phyloP scores from a whole-genome alignment of 2,329 filamentous ascomycete genomes.

The Sarocladium kiliense region DNA sequence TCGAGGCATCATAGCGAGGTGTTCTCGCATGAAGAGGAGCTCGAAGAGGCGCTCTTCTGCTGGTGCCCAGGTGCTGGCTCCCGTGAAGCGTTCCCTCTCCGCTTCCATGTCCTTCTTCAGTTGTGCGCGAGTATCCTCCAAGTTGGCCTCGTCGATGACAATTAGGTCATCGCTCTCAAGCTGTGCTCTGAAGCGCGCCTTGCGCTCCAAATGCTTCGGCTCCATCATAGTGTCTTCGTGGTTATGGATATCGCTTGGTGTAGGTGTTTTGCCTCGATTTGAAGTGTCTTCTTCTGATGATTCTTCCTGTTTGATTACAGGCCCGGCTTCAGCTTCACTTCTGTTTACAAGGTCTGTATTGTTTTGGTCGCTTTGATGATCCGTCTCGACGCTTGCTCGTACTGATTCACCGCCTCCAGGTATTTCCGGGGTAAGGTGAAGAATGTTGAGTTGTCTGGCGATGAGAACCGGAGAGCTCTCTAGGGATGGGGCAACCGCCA shows the following conservation, averaged over 20 bases:
- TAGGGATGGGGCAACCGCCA: not conserved
- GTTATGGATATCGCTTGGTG: not conserved
- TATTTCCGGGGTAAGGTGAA: not conserved
- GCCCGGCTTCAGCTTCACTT: not conserved
- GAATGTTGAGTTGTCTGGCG: not conserved
- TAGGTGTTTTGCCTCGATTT: not conserved
- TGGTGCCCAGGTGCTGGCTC: constrained; percentile 43
- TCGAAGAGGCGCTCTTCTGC: constrained; percentile 42
- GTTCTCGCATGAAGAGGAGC: constrained; percentile 34
- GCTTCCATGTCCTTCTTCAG: constrained; percentile 27
- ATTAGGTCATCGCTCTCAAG: constrained; percentile 4
- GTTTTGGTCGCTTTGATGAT: not conserved
- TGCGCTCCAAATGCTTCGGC: not conserved
- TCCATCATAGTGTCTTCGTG: not conserved
- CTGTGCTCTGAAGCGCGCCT: not conserved
- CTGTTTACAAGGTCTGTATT: not conserved
- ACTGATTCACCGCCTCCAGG: constrained; percentile 5
- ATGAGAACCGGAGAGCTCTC: not conserved
- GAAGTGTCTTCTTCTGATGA: not conserved
- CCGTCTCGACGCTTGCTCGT: not conserved
- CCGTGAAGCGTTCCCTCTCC: constrained; percentile 36
- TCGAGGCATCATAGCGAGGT: constrained; percentile 33
- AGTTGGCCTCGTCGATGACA: not conserved
- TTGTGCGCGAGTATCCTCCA: not conserved
- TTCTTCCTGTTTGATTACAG: not conserved